A percentile compares a stretch with the other conserved stretches of the same genome.
Evolutionary conservation across 495 filamentous ascomycete genomes (phyloP).

Genomic region (Hypomontagnella submonticulosa): DNA sequence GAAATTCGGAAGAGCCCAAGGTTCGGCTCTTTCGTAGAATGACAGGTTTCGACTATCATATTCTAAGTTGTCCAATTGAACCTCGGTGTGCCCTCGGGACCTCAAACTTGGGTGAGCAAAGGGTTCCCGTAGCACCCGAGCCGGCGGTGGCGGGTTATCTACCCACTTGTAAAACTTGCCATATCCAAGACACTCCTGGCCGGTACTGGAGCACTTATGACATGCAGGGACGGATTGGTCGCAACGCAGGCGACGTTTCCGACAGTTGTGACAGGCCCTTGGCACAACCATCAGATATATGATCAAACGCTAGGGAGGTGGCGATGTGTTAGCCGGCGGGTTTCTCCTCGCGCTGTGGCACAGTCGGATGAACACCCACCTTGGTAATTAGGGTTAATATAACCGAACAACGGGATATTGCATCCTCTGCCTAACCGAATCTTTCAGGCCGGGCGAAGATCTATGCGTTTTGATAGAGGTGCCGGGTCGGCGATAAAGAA

Average conservation of each 20-base stretch:
- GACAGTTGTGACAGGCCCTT: constrained; percentile 62
- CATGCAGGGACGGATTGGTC: constrained; percentile 63
- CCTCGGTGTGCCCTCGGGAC: not conserved
- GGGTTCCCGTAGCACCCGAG: constrained; percentile 10
- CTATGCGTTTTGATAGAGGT: constrained; percentile 1
- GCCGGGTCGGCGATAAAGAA: constrained; percentile 7
- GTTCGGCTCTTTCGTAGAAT: constrained; percentile 5
- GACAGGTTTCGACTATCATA: not conserved
- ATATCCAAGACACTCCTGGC: constrained; percentile 61
- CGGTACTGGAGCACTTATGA: constrained; percentile 58
- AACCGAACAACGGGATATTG: constrained; percentile 4
- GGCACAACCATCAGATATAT: constrained; percentile 42
- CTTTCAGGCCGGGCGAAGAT: not conserved
- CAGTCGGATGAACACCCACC: not conserved
- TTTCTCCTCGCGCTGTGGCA: too few species aligned
- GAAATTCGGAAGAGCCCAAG: constrained; percentile 29
- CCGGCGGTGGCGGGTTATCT: constrained; percentile 45
- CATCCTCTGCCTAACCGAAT: constrained; percentile 7
- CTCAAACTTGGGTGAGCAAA: not conserved
- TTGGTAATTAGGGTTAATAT: not conserved
- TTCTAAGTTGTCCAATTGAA: constrained; percentile 1
- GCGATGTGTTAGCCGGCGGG: constrained; percentile 3
- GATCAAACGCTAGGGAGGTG: constrained; percentile 1
- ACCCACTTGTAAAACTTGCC: constrained; percentile 56
- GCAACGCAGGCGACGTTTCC: constrained; percentile 63